Base-by-base conservation (phyloP, 176 grass and related monocot species). In the Lolium perenne region DNA sequence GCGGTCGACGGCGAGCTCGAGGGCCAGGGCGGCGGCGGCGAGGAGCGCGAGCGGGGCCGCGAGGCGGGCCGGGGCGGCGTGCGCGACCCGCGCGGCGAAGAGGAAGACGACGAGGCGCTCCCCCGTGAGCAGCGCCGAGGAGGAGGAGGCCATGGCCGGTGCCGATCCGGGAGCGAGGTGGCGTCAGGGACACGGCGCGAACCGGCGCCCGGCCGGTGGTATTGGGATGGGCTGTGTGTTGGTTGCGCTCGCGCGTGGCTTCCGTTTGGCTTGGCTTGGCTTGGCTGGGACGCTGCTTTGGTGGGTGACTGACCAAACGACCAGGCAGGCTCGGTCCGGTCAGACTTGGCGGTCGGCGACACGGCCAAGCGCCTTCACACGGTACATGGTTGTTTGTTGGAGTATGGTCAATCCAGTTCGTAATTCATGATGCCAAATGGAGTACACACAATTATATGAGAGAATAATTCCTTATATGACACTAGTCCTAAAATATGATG, bases 31-130 rank as follows among this genome's bases (percentile, higher is more conserved):
- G 17, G 84, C 86, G 2, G 82, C 83, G 23, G 84, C 82, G 35
- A 95, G 90, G 71, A 88, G 10, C 71, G 55, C 77, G 57, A 98
- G 86, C 16, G 93, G 88, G 38, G 74, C 70, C 29, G 83, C 74
- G 55, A 98, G 91, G 66, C 60, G 17, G 45, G 82, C 62, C 35
- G 96, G 96, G n/a, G 81, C 92, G 38, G 82, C 85, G 51, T 91
- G 81, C 35, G 90, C 87, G 14, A 98, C 96, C 65, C 88, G 90
- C 14, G 89, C 91, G 56, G 90, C 88, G 88, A 98, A 98, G 56
- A 98, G 84, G 82, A 95, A 82, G 26, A 98, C 92, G 71, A 98
- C 91, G 51, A 86, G 82, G 9, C 93, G 86, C 93, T 98, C 96
- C 48, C 96, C 96, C 61, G 86, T 84, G 91, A 87, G 17, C 56